Conservation (phyloP, 2,329 filamentous ascomycete species). For the Cytospora paraplurivora region DNA sequence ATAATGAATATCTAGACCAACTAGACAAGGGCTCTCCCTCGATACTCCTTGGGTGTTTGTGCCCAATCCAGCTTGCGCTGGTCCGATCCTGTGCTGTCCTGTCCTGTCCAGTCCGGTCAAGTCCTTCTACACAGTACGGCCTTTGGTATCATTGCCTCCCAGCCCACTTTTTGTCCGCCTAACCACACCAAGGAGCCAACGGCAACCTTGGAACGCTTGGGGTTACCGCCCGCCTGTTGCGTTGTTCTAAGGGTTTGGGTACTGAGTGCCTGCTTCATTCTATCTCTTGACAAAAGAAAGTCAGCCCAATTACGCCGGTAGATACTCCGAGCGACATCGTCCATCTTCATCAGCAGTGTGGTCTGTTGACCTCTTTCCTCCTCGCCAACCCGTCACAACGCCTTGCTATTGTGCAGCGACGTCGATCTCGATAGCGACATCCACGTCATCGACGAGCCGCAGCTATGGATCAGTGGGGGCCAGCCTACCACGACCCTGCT, state of each 20-base stretch:
- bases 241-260: constrained; percentile 23
- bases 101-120: constrained; percentile 8
- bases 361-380: not conserved
- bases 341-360: not conserved
- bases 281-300: constrained; percentile 13
- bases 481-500: constrained; percentile 66
- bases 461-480: constrained; percentile 62
- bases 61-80: constrained; percentile 23
- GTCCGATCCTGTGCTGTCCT: constrained; percentile 2
- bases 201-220: constrained; percentile 13
- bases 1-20: constrained; percentile 24
- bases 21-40: constrained; percentile 18
- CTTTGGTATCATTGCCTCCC: constrained; percentile 24
- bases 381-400: not conserved
- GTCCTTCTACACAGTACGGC: constrained; percentile 17
- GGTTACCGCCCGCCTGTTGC: constrained; percentile 25
- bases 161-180: constrained; percentile 28
- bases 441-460: constrained; percentile 31
- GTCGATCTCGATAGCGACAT: constrained; percentile 25
- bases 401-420: constrained; percentile 17
- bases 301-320: constrained; percentile 12
- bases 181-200: constrained; percentile 26
- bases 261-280: constrained; percentile 21
- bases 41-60: constrained; percentile 21
- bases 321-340: constrained; percentile 6